Percentiles rank a stretch among this genome's conserved stretches.
Evolutionary conservation across 2,329 filamentous ascomycete species (phyloP).

Genomic region (Ophiostoma novo-ulmi): DNA sequence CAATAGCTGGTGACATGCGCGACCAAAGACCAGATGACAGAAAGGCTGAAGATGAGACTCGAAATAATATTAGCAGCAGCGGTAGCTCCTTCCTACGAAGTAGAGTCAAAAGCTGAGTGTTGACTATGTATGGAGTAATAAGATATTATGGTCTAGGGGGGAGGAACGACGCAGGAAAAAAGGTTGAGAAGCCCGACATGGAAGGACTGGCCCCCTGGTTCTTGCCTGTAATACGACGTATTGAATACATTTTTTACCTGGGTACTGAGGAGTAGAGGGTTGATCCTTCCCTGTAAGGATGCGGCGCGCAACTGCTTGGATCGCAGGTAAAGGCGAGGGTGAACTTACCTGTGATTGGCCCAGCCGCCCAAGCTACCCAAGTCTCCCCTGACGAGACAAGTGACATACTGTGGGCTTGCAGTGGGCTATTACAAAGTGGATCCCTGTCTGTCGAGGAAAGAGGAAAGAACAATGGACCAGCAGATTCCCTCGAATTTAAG

Average conservation of each 20-base stretch:
- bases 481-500: background rate
- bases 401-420: constrained; percentile 2
- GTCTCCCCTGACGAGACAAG: constrained; percentile 7
- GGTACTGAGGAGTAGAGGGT: background rate
- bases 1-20: background rate
- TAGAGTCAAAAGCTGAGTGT: background rate
- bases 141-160: background rate
- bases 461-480: background rate
- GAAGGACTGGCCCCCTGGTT: constrained; percentile 13
- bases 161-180: constrained; percentile 4
- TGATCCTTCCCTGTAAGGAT: constrained; percentile 6
- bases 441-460: background rate
- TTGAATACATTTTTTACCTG: background rate
- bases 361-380: background rate
- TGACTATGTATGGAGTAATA: background rate
- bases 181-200: background rate
- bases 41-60: background rate
- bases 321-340: background rate
- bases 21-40: background rate
- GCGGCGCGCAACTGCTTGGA: background rate
- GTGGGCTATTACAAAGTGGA: constrained; percentile 5
- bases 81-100: background rate
- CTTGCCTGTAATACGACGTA: constrained; percentile 9
- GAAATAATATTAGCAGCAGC: background rate
- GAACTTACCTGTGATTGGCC: background rate